Evolutionary conservation across 2,329 filamentous ascomycete genomes (phyloP).

Genomic region (Pestalotiopsis sp.): DNA sequence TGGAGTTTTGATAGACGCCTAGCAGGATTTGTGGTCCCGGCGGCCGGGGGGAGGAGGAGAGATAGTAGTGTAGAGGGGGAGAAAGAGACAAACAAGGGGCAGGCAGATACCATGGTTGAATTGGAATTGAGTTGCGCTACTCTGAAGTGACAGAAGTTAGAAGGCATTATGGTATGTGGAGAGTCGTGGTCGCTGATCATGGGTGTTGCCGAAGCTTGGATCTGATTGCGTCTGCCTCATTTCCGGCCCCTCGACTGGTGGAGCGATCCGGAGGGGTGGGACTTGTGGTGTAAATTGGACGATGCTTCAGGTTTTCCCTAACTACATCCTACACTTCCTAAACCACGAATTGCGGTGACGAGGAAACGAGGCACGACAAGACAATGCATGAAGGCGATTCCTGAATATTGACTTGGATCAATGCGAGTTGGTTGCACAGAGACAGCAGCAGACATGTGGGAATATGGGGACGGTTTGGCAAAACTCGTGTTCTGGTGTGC

Average conservation of each 20-base stretch:
- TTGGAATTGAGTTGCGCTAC: neutral
- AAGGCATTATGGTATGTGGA: neutral
- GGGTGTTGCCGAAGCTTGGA: conserved; percentile 6
- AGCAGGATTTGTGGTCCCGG: neutral
- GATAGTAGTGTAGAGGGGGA: no score
- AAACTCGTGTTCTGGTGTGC: neutral
- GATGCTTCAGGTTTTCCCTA: neutral
- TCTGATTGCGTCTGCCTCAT: conserved; percentile 13
- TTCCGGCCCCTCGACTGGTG: conserved; percentile 4
- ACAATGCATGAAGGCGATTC: neutral
- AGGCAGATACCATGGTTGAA: neutral
- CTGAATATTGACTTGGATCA: neutral
- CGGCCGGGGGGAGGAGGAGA: neutral
- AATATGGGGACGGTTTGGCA: neutral
- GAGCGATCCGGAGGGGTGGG: conserved; percentile 3
- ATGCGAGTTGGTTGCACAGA: neutral
- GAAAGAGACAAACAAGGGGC: no score
- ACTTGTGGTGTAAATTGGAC: neutral
- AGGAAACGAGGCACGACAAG: no score
- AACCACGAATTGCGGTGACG: neutral
- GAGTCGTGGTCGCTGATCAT: neutral
- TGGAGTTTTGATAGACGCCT: neutral
- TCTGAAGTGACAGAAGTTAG: neutral
- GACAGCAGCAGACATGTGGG: neutral
- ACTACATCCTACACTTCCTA: neutral